A percentile compares a stretch with the other conserved stretches of the same genome.
These are phyloP conservation scores for Penicillium verhagenii DNA, from an alignment of 495 filamentous ascomycete genomes.

Conservation along the genomic window DNA sequence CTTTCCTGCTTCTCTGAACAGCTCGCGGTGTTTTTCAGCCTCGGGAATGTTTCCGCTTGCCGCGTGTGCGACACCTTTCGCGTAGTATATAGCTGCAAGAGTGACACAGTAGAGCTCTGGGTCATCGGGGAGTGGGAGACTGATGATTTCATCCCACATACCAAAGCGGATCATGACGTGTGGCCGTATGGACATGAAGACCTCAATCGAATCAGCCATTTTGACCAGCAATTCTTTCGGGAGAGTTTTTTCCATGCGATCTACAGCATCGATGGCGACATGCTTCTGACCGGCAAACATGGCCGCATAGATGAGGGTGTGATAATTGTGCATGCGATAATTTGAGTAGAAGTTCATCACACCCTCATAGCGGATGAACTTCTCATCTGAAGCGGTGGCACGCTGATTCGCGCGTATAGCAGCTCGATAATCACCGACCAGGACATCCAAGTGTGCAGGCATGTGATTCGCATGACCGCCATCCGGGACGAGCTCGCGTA, in stretches of 20 bases:
- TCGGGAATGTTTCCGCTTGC: constrained; percentile 44
- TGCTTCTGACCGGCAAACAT: constrained; percentile 62
- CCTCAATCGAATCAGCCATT: constrained; percentile 67
- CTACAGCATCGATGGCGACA: constrained; percentile 50
- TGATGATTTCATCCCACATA: constrained; percentile 56
- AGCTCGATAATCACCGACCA: constrained; percentile 60
- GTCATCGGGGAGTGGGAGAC: constrained; percentile 48
- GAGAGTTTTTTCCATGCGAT: constrained; percentile 51
- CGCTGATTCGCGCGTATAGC: constrained; percentile 56
- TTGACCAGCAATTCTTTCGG: constrained; percentile 55
- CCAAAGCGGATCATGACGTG: constrained; percentile 67
- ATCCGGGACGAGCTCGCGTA: constrained; percentile 62
- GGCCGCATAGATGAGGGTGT: constrained; percentile 64
- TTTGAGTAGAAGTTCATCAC: constrained; percentile 62
- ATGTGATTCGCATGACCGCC: constrained; percentile 65
- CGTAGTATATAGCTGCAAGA: constrained; percentile 59
- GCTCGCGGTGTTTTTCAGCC: constrained; percentile 41
- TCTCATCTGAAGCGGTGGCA: constrained; percentile 57
- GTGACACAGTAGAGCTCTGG: constrained; percentile 56
- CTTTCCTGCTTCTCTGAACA: constrained; percentile 45
- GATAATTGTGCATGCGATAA: constrained; percentile 62
- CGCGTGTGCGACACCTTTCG: constrained; percentile 60
- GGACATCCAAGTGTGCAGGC: constrained; percentile 64
- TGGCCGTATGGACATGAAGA: constrained; percentile 56
- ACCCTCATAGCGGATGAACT: constrained; percentile 41